A percentile compares a stretch with the other conserved stretches of the same genome.
Conservation (phyloP, 805 yeast genomes). For the Candida jianshihensis region DNA sequence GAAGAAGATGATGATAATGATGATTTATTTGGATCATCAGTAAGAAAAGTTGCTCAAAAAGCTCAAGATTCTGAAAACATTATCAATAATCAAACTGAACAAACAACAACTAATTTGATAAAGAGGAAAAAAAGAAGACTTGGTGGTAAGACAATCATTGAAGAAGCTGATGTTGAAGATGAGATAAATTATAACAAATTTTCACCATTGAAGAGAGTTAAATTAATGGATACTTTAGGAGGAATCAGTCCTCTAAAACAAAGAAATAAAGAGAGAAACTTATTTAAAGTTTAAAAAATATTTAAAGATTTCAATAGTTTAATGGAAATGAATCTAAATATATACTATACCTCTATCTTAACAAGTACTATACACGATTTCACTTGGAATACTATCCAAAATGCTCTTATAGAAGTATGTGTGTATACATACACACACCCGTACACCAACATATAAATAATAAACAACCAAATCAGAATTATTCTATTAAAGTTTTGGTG, state of each 20-base stretch:
- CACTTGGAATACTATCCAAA: too few species aligned
- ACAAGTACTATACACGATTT: too few species aligned
- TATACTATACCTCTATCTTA: too few species aligned
- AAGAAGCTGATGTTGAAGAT: slow-evolving; percentile 15
- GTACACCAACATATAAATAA: too few species aligned
- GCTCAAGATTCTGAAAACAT: not conserved
- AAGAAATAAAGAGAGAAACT: slow-evolving; percentile 19
- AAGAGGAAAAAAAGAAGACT: slow-evolving; percentile 19
- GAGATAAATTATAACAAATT: slow-evolving; percentile 5
- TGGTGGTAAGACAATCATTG: slow-evolving; percentile 13
- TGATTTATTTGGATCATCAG: slow-evolving; percentile 16
- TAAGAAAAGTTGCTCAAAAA: slow-evolving; percentile 1
- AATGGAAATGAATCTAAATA: too few species aligned
- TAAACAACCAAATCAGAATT: too few species aligned
- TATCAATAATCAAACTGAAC: not conserved
- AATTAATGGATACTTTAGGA: slow-evolving; percentile 19
- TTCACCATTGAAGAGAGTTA: slow-evolving; percentile 19
- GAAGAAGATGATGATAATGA: slow-evolving; percentile 23
- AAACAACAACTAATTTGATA: too few species aligned
- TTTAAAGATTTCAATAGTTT: too few species aligned
- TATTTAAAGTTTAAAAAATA: slow-evolving; percentile 17
- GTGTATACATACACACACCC: too few species aligned
- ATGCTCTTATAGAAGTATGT: too few species aligned
- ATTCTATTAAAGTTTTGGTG: too few species aligned
- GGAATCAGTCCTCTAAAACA: slow-evolving; percentile 22